These are phyloP conservation scores for Amauroascus niger DNA, from an alignment of 2,329 filamentous ascomycete genomes.

Conservation along the genomic window DNA sequence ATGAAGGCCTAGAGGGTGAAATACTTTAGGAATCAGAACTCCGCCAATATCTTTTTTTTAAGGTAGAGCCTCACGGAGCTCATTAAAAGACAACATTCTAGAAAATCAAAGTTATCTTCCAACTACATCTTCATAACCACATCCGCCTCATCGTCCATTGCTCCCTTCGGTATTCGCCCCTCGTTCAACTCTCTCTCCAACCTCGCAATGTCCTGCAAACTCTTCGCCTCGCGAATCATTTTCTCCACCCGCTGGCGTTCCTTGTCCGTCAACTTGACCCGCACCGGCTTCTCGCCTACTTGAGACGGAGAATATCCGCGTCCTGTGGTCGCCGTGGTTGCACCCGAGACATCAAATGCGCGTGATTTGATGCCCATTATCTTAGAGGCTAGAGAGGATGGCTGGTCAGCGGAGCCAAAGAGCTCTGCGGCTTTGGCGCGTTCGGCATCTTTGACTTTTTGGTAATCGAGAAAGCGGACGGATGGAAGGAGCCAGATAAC, in stretches of 20 bases:
- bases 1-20: not conserved
- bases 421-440: conserved; percentile 64
- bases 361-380: conserved; percentile 79
- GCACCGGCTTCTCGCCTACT: conserved; percentile 54
- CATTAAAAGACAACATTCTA: conserved; percentile 4
- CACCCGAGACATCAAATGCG: conserved; percentile 52
- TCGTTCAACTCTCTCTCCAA: conserved; percentile 89
- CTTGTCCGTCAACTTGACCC: conserved; percentile 75
- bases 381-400: conserved; percentile 69
- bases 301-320: conserved; percentile 33
- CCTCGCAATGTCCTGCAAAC: conserved; percentile 76
- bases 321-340: conserved; percentile 28
- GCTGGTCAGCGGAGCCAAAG: conserved; percentile 63
- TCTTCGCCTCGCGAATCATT: conserved; percentile 79
- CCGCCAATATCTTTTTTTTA: not conserved
- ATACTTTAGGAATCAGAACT: not conserved
- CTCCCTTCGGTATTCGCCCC: conserved; percentile 67
- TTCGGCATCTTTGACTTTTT: conserved; percentile 82
- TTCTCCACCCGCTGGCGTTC: conserved; percentile 80
- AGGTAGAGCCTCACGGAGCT: not conserved
- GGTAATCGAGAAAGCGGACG: conserved; percentile 84
- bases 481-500: conserved; percentile 75
- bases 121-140: conserved; percentile 33
- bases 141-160: conserved; percentile 28
- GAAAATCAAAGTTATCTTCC: conserved; percentile 2